Percentiles rank a stretch among this genome's conserved stretches.
These are phyloP conservation scores for Penicillium sp. DNA, from an alignment of 2,329 filamentous ascomycete genomes.

Conservation along the genomic window DNA sequence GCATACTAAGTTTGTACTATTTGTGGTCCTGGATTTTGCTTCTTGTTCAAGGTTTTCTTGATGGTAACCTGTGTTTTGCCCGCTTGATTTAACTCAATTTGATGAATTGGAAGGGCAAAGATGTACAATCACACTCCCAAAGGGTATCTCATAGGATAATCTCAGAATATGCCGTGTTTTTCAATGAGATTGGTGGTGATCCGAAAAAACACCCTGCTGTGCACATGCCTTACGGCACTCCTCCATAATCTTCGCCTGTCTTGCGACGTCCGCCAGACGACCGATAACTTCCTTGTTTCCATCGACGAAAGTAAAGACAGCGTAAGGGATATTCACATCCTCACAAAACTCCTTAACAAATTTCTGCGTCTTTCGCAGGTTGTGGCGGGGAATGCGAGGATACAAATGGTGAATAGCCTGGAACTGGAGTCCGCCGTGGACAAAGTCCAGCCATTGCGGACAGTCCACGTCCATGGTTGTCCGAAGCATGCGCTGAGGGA, in stretches of 20 bases:
- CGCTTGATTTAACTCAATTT: background rate
- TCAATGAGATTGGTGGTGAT: constrained; percentile 21
- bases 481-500: constrained; percentile 85
- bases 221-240: constrained; percentile 65
- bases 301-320: constrained; percentile 81
- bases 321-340: constrained; percentile 81
- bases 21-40: too few species aligned
- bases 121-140: background rate
- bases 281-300: constrained; percentile 81
- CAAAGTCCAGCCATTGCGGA: constrained; percentile 82
- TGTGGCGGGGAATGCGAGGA: constrained; percentile 81
- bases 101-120: background rate
- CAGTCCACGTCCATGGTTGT: constrained; percentile 95
- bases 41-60: too few species aligned
- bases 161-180: background rate
- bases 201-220: constrained; percentile 33
- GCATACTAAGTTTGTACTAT: constrained; percentile 3
- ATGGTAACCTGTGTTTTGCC: background rate
- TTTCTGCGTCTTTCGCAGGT: constrained; percentile 72
- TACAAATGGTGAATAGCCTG: constrained; percentile 87
- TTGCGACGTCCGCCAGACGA: constrained; percentile 73
- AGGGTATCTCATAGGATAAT: background rate
- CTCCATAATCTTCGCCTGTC: constrained; percentile 73
- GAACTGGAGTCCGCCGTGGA: constrained; percentile 87
- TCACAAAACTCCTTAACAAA: constrained; percentile 79